These are phyloP conservation scores for Elsinoe fawcettii DNA, from an alignment of 2,329 filamentous ascomycete species.

Conservation along the genomic window DNA sequence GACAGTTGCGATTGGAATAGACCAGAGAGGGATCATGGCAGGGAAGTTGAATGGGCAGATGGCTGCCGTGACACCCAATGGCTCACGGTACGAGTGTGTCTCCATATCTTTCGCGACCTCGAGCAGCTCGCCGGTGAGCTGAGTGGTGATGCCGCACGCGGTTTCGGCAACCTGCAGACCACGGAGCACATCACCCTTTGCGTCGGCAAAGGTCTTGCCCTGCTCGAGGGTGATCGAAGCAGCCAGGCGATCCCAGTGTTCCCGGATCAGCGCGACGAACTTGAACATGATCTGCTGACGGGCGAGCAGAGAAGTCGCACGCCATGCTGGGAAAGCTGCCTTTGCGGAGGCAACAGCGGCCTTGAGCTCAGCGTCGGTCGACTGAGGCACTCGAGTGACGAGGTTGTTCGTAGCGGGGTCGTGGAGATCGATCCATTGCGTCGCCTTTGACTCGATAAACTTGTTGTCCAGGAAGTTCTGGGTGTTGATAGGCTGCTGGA, in stretches of 20 bases:
- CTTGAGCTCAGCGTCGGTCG: slow-evolving; percentile 65
- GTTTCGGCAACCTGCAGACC: slow-evolving; percentile 81
- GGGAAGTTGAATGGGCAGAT: slow-evolving; percentile 91
- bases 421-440: slow-evolving; percentile 65
- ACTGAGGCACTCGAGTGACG: slow-evolving; percentile 71
- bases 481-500: slow-evolving; percentile 60
- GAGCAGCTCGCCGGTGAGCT: slow-evolving; percentile 74
- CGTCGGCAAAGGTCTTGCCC: slow-evolving; percentile 81
- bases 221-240: slow-evolving; percentile 82
- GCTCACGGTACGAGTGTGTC: slow-evolving; percentile 73
- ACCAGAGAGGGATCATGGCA: slow-evolving; percentile 91
- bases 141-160: slow-evolving; percentile 69
- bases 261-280: slow-evolving; percentile 68
- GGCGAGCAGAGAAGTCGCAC: slow-evolving; percentile 58
- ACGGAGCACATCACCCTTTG: slow-evolving; percentile 70
- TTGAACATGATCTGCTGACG: slow-evolving; percentile 78
- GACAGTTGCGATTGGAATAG: slow-evolving; percentile 73
- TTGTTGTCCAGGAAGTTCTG: slow-evolving; percentile 68
- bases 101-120: slow-evolving; percentile 89
- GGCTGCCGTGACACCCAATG: slow-evolving; percentile 70
- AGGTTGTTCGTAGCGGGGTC: slow-evolving; percentile 78
- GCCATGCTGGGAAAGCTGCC: slow-evolving; percentile 66
- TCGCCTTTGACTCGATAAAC: slow-evolving; percentile 58
- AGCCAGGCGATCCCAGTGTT: slow-evolving; percentile 78
- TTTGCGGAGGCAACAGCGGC: slow-evolving; percentile 64